Conservation (phyloP, 306 rosid genomes). For the Castanospermum australe region DNA sequence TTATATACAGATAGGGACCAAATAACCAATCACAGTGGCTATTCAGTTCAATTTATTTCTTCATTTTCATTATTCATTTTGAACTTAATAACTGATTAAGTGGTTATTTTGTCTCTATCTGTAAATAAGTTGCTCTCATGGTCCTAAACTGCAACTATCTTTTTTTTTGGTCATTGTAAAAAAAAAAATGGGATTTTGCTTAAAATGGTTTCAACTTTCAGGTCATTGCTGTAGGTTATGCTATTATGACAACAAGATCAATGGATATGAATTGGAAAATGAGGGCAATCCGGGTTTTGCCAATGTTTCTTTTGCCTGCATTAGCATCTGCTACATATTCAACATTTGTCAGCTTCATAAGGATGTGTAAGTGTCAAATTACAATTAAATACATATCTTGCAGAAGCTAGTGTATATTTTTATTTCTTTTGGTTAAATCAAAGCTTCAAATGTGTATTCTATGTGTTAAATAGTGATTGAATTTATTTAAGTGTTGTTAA, state of each 20-base stretch:
- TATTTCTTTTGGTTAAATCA: background rate
- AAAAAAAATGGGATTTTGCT: background rate
- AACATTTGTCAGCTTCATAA: constrained; percentile 54
- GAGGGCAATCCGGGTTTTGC: constrained; percentile 76
- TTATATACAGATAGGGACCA: background rate
- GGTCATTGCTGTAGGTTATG: constrained; percentile 84
- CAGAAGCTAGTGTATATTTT: background rate
- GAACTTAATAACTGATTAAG: background rate
- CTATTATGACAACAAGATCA: constrained; percentile 77
- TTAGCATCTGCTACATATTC: constrained; percentile 57
- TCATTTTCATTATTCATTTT: constrained; percentile 1
- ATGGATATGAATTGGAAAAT: constrained; percentile 71
- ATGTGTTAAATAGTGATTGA: background rate
- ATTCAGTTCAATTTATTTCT: constrained; percentile 8
- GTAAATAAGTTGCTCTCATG: background rate
- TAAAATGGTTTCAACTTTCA: constrained; percentile 45
- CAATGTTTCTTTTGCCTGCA: constrained; percentile 91
- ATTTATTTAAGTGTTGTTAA: background rate
- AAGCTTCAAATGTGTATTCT: background rate
- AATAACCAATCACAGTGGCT: constrained; percentile 8
- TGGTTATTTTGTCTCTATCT: background rate
- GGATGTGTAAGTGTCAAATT: constrained; percentile 63
- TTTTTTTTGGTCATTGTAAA: background rate
- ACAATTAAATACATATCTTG: background rate
- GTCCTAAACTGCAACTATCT: background rate